These are phyloP conservation scores for Termitomyces sp. DNA, from an alignment of 768 basidiomycete genomes.

Conservation along the genomic window DNA sequence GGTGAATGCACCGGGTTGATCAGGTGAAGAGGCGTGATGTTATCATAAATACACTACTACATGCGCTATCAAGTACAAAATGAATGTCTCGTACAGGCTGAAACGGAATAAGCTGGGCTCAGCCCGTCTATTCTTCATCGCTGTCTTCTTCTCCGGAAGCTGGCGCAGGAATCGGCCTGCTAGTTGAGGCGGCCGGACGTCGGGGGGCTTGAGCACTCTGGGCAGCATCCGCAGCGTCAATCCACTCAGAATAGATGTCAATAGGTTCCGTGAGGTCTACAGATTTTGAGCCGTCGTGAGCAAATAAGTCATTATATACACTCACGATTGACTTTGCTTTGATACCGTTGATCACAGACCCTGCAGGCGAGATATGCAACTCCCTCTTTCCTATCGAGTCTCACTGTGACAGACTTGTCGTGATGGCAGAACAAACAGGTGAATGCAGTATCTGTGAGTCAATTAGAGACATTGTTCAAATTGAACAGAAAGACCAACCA, in stretches of 20 bases:
- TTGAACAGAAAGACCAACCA: slow-evolving; percentile 39
- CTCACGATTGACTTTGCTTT: slow-evolving; percentile 84
- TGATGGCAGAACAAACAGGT: slow-evolving; percentile 89
- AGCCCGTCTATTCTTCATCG: slow-evolving; percentile 37
- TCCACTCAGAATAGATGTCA: slow-evolving; percentile 91
- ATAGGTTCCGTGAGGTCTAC: slow-evolving; percentile 83
- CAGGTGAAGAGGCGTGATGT: background rate
- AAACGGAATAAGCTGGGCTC: slow-evolving; percentile 1
- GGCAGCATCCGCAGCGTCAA: slow-evolving; percentile 82
- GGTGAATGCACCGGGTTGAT: background rate
- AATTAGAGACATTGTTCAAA: background rate
- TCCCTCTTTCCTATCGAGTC: slow-evolving; percentile 82
- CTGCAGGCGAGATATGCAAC: slow-evolving; percentile 76
- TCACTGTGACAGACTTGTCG: slow-evolving; percentile 82
- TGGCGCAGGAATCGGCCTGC: slow-evolving; percentile 40
- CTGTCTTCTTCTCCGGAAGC: slow-evolving; percentile 45
- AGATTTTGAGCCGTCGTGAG: slow-evolving; percentile 3
- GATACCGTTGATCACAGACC: slow-evolving; percentile 83
- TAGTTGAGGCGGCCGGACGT: slow-evolving; percentile 54
- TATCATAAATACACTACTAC: slow-evolving; percentile 11
- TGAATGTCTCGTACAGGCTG: slow-evolving; percentile 10
- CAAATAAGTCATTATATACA: slow-evolving; percentile 3
- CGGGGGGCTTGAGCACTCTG: slow-evolving; percentile 51
- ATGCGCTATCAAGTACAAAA: slow-evolving; percentile 11
- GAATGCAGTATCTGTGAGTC: slow-evolving; percentile 64